Percentiles rank a stretch among this genome's conserved stretches.
Conservation (phyloP, 176 grass and related monocot genomes). For the Hordeum marinum region DNA sequence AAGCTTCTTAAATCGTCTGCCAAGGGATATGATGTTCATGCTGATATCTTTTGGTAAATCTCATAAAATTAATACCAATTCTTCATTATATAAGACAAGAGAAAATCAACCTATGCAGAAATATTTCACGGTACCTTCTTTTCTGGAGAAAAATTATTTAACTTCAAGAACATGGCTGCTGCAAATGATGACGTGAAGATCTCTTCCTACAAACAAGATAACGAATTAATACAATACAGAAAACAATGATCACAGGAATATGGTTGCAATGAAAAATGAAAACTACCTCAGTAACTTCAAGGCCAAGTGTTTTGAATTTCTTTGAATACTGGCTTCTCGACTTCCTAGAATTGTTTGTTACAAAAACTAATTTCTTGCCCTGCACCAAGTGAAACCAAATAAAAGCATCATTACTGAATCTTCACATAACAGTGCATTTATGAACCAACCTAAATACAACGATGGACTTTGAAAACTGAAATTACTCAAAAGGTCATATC, state of each 20-base stretch:
- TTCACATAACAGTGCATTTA: not conserved
- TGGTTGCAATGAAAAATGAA: conserved; percentile 19
- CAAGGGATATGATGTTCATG: not conserved
- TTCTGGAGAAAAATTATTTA: conserved; percentile 69
- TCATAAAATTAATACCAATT: not conserved
- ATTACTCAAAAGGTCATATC: not conserved
- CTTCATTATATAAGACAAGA: not conserved
- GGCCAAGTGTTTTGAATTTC: conserved; percentile 77
- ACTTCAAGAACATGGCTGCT: conserved; percentile 87
- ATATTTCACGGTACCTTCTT: conserved; percentile 64
- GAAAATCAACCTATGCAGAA: not conserved
- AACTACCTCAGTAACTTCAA: conserved; percentile 77
- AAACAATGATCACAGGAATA: not conserved
- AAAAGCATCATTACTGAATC: conserved; percentile 14
- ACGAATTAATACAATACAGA: conserved; percentile 16
- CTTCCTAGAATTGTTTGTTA: conserved; percentile 91
- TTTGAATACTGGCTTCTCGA: conserved; percentile 79
- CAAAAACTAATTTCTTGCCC: conserved; percentile 92
- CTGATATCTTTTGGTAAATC: not conserved
- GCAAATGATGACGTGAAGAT: conserved; percentile 94
- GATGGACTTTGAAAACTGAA: not conserved
- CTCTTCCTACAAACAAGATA: conserved; percentile 66
- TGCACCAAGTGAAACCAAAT: conserved; percentile 33
- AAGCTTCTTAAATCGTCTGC: not conserved
- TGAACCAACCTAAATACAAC: not conserved